Evolutionary conservation across 2,329 filamentous ascomycete species (phyloP).

Genomic region (Coniochaeta sp.): DNA sequence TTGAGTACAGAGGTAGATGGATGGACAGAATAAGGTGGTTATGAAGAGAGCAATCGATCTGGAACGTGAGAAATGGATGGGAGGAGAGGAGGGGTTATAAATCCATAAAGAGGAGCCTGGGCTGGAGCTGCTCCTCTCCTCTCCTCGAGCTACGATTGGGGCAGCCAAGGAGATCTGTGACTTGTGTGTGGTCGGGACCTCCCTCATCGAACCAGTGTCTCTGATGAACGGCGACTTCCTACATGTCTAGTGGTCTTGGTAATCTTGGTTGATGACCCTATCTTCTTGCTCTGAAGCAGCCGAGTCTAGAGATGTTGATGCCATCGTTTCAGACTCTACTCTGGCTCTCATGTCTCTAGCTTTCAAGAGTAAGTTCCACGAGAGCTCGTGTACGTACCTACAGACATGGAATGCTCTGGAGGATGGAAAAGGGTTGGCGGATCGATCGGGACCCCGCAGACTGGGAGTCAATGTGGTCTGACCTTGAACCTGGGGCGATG

Average conservation of each 20-base stretch:
- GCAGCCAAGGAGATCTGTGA: neutral
- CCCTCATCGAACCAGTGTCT: neutral
- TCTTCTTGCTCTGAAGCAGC: neutral
- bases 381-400: neutral
- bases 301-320: neutral
- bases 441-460: neutral
- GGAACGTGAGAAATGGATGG: neutral
- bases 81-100: constrained; percentile 2
- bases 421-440: neutral
- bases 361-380: too few relatives aligned
- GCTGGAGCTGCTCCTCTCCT: neutral
- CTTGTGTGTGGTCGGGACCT: neutral
- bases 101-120: neutral
- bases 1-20: too few relatives aligned
- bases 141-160: neutral
- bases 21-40: neutral
- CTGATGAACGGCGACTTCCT: neutral
- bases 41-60: neutral
- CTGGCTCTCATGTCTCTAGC: neutral
- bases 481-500: neutral
- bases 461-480: neutral
- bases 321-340: neutral
- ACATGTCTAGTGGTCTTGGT: neutral
- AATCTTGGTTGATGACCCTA: neutral
- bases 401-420: neutral